Evolutionary conservation across 2,329 filamentous ascomycete species (phyloP), one percentile per base, ranked within the genome.

Genomic region (Pestalotiopsis sp.): DNA sequence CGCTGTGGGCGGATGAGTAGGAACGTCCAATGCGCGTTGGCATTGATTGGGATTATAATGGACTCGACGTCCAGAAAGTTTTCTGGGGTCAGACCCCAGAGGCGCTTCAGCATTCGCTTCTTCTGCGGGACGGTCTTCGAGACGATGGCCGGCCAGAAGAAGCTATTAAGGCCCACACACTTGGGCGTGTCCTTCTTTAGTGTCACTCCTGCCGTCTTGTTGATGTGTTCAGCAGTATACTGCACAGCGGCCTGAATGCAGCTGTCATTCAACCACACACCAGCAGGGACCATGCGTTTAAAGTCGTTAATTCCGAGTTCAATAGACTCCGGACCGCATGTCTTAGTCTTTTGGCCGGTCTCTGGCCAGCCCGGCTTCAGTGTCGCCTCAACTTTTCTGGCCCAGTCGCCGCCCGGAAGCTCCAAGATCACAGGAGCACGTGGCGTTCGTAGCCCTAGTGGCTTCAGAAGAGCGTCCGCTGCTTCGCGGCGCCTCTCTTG

Each of bases 221-320:
- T 91, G 74, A 90, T 80, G 64, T 85, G 85, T 17, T 84, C 82
- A 62, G 90, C 88, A 14, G 94, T 80, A 75, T 88, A 87, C 36
- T 85, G 79, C 31, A 94, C 83, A 62, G 88, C 88, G 14, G 88
- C 87, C 73, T 93, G 93, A 73, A 95, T 88, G 64, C 92, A 88
- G 72, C 93, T 90, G 76, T 95, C 93, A 71, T 95, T 94, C 6
- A 95, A 85, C 92, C 92, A 95, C 36, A 83, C 83, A 0, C 79
- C 83, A 9, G 81, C 77, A 20, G 82, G 82, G 17, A 91, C 83
- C 7, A 94, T 79, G 61, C 86, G 91, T n/a, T 80, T 82, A 73
- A 94, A 91, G 75, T 93, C 91, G 65, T 88, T 86, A 2, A 81
- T 76, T 1, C 76, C 81, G 17, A 93, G 79, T 13, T 86, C 81